phyloP scores from a whole-genome alignment of 306 rosid genomes.

The Inga oerstediana region DNA sequence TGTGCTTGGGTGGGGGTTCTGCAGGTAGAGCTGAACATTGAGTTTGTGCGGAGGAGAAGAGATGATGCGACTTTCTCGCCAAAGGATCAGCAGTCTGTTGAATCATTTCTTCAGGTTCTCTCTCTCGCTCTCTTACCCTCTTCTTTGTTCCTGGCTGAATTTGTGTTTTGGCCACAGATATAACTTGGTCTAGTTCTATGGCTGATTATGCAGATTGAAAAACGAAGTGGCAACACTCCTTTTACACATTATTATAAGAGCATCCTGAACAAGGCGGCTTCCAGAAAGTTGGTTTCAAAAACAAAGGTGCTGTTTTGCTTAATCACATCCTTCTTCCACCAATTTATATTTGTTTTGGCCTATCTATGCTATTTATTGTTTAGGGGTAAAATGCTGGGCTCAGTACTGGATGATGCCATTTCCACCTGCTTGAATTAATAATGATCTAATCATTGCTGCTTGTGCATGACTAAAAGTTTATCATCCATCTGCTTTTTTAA shows the following conservation, averaged over 20 bases:
- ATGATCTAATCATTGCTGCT: not conserved
- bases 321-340: conserved; percentile 14
- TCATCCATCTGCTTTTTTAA: not conserved
- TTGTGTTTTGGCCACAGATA: conserved; percentile 7
- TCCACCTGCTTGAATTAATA: not conserved
- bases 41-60: conserved; percentile 77
- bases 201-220: conserved; percentile 64
- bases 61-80: conserved; percentile 86
- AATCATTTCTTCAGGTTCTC: conserved; percentile 79
- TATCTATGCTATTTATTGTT: not conserved
- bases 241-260: conserved; percentile 81
- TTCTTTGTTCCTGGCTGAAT: not conserved
- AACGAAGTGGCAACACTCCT: conserved; percentile 51
- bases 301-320: conserved; percentile 57
- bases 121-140: not conserved
- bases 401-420: not conserved
- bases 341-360: not conserved
- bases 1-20: conserved; percentile 8
- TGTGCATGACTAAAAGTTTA: not conserved
- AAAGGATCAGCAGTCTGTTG: conserved; percentile 72
- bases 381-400: not conserved
- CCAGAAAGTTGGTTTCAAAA: conserved; percentile 55
- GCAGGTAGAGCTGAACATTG: conserved; percentile 84
- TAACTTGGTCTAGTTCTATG: conserved; percentile 26
- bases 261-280: conserved; percentile 72